phyloP scores from a whole-genome alignment of 345 rosid species.

The Eucalyptus virginea region DNA sequence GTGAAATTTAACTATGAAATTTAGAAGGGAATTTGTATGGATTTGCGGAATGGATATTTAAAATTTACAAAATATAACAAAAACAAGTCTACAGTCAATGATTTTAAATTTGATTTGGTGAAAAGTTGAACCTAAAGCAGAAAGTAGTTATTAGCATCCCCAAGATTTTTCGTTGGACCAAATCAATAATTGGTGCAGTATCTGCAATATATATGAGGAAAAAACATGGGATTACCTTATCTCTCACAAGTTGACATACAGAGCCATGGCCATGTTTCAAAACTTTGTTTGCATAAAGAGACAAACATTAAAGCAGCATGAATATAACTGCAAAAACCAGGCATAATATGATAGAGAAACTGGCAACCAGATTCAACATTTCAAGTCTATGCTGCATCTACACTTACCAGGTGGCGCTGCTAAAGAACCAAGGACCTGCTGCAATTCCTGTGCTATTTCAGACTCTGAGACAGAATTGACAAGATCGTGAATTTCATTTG shows the following conservation, averaged over 20 bases:
- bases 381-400: neutral
- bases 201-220: neutral
- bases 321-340: neutral
- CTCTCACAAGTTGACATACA: neutral
- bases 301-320: neutral
- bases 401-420: conserved; percentile 1
- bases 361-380: neutral
- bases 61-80: neutral
- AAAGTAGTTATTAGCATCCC: neutral
- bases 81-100: neutral
- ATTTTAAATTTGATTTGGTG: neutral
- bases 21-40: neutral
- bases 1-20: neutral
- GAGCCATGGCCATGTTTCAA: neutral
- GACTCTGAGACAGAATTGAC: conserved; percentile 4
- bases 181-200: neutral
- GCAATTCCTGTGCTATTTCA: conserved; percentile 4
- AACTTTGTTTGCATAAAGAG: neutral
- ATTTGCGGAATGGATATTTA: neutral
- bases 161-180: neutral
- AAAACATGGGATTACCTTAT: neutral
- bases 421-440: conserved; percentile 9
- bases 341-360: neutral
- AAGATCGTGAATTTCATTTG: conserved; percentile 4
- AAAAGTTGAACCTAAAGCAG: neutral